phyloP scores from a whole-genome alignment of 2,329 filamentous ascomycete species.

The Talaromyces sp. region DNA sequence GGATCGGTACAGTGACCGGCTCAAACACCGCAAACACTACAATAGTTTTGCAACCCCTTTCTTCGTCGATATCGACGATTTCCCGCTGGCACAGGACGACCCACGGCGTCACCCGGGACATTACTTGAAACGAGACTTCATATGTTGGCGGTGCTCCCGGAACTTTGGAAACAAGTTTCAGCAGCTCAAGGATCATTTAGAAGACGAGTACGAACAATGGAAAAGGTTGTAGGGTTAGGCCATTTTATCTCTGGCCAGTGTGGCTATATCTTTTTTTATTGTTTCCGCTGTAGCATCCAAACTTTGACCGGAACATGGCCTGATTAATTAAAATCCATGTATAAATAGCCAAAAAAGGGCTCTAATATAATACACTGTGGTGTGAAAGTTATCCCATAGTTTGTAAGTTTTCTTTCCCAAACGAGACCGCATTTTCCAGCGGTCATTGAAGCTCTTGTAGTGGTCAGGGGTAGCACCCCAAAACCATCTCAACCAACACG shows the following conservation, averaged over 20 bases:
- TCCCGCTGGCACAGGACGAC: constrained; percentile 68
- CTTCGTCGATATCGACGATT: constrained; percentile 71
- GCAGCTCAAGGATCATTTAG: constrained; percentile 70
- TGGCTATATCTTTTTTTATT: neutral
- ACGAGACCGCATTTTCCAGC: neutral
- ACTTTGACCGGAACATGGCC: neutral
- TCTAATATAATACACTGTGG: constrained; percentile 9
- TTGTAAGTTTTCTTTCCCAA: neutral
- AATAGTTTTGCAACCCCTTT: constrained; percentile 87
- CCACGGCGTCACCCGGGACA: constrained; percentile 55
- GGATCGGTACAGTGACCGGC: constrained; percentile 67
- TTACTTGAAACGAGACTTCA: constrained; percentile 63
- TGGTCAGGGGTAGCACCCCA: neutral
- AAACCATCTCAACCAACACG: neutral
- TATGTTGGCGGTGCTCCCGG: constrained; percentile 78
- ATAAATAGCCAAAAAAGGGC: constrained; percentile 1
- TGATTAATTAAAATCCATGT: constrained; percentile 1
- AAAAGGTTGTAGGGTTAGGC: constrained; percentile 37
- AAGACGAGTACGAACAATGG: constrained; percentile 71
- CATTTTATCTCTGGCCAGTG: neutral
- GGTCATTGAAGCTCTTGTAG: neutral
- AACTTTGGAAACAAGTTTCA: constrained; percentile 72
- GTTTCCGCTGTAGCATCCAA: neutral
- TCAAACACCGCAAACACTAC: constrained; percentile 85
- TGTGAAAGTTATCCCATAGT: neutral